Evolutionary conservation across 768 basidiomycete genomes (phyloP), one percentile per base, ranked within the genome.

Genomic region (Lactarius sanguifluus): DNA sequence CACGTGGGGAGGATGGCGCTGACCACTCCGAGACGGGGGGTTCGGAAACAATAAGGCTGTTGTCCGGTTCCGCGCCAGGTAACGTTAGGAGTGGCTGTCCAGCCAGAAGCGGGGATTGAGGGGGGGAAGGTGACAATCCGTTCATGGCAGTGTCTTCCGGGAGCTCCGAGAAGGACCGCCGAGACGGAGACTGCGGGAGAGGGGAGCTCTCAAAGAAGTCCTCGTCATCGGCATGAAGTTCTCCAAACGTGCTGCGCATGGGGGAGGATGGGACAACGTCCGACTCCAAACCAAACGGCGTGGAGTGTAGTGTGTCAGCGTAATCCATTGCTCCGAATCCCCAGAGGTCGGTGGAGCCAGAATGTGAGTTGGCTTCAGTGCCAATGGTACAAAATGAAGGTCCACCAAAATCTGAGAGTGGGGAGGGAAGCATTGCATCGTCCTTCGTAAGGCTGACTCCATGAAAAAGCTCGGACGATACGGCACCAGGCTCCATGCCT

Each of bases 61-160:
- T 76, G 64, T 81, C 81, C 7, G 74, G 76, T n/a, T 80, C 80
- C 28, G 75, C 81, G 6, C 80, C 80, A 1, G 80, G 81, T 13
- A 81, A 76, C 1, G 79, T 78, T 30, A 80, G 61, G 16, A 81
- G 66, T 5, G 70, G 67, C 34, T 34, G 67, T 34, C 67, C 67
- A 30, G 58, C 12, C 13, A 57, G 54, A 16, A 62, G 41, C n/a
- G 57, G 56, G 15, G 62, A 57, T 56, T 62, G 30, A n/a, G 52
- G 62, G 3, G 59, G 66, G 7, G 59, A 62, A 0, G 58, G 50
- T n/a, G 45, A 36, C 2, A 28, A 40, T 18, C 50, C 56, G 9
- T 61, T 41, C 58, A 57, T 57, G 2, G 16, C 10, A 18, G 12
- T 38, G 56, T 69, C 70, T n/a, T 70, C 69, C 40, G 68, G 61